A percentile compares a stretch with the other conserved stretches of the same genome.
These are phyloP conservation scores for Aspergillus heteromorphus DNA, from an alignment of 495 filamentous ascomycete genomes.

Conservation along the genomic window DNA sequence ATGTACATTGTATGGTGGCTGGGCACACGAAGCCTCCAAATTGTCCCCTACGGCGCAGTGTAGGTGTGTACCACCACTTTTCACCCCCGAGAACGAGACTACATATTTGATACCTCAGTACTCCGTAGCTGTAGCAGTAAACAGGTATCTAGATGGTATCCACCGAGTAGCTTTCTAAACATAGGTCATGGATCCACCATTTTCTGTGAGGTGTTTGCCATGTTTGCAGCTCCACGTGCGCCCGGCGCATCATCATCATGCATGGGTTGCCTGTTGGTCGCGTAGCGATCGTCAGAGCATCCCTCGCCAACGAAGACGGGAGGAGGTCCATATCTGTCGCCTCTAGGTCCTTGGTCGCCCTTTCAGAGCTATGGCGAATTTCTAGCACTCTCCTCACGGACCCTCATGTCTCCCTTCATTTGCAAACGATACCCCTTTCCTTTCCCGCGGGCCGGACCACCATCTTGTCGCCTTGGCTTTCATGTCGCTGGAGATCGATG, in stretches of 20 bases:
- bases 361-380: background rate
- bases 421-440: constrained; percentile 20
- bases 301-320: constrained; percentile 4
- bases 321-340: background rate
- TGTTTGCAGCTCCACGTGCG: constrained; percentile 20
- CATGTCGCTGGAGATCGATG: constrained; percentile 24
- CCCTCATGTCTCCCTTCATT: constrained; percentile 18
- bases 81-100: too few relatives aligned
- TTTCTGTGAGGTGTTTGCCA: constrained; percentile 12
- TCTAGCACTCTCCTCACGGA: background rate
- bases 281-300: background rate
- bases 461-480: constrained; percentile 14
- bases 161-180: background rate
- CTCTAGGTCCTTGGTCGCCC: background rate
- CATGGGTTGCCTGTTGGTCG: background rate
- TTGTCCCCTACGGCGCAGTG: too few relatives aligned
- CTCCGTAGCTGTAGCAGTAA: too few relatives aligned
- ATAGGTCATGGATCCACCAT: too few relatives aligned
- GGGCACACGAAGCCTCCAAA: background rate
- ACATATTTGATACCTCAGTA: too few relatives aligned
- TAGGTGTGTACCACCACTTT: too few relatives aligned
- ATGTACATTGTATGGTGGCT: constrained; percentile 4
- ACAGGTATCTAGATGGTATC: too few relatives aligned
- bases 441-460: constrained; percentile 19
- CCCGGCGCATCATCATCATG: constrained; percentile 1